A percentile compares a stretch with the other conserved stretches of the same genome.
Conservation (phyloP, 805 yeast species). For the Ogataea populi-albae region DNA sequence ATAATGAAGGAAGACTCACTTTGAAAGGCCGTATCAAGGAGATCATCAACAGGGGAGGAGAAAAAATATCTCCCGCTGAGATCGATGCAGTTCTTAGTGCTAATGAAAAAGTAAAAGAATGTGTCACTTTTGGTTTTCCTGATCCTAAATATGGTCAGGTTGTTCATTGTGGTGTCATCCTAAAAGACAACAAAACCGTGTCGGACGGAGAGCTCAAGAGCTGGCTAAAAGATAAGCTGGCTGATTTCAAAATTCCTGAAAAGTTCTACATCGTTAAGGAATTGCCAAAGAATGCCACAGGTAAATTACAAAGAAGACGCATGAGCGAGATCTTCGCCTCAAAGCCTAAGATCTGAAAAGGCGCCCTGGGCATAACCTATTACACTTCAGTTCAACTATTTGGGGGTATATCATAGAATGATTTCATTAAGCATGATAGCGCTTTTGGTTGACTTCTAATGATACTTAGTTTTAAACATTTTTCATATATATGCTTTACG, state of each 20-base stretch:
- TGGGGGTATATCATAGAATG: too few species aligned
- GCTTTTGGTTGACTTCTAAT: too few species aligned
- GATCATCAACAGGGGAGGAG: conserved; percentile 75
- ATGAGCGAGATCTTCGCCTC: conserved; percentile 52
- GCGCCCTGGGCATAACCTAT: too few species aligned
- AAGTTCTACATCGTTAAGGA: conserved; percentile 55
- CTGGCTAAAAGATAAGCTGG: conserved; percentile 44
- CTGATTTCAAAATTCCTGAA: conserved; percentile 60
- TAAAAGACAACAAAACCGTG: conserved; percentile 39
- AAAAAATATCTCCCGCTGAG: conserved; percentile 72
- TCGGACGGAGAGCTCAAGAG: conserved; percentile 43
- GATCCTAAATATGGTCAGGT: conserved; percentile 69
- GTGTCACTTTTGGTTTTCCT: conserved; percentile 66
- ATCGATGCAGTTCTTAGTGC: conserved; percentile 59
- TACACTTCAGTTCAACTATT: too few species aligned
- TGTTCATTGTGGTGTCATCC: conserved; percentile 68
- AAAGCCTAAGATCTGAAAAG: conserved; percentile 32
- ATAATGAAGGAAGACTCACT: conserved; percentile 54
- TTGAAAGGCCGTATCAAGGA: conserved; percentile 74
- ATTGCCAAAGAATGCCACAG: conserved; percentile 76
- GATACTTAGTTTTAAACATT: too few species aligned
- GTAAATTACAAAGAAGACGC: conserved; percentile 68
- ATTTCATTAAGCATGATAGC: too few species aligned
- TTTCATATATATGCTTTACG: too few species aligned
- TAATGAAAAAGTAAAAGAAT: conserved; percentile 63